Evolutionary conservation across 2,329 filamentous ascomycete genomes (phyloP), one percentile per base, ranked within the genome.

Genomic region (Alternaria rosae): DNA sequence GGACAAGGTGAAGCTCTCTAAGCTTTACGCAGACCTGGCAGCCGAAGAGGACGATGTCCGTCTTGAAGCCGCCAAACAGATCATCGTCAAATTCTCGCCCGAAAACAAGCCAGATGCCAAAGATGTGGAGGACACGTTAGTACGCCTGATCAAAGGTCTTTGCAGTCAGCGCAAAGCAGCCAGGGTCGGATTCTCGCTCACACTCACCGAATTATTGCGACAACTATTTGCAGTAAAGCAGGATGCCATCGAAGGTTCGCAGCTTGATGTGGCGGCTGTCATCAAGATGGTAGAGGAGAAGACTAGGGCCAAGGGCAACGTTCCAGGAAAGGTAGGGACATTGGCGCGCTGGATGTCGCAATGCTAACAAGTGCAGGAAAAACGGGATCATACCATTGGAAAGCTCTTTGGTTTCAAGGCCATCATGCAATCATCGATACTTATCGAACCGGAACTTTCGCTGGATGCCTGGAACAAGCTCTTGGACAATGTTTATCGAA

Each of bases 141-240:
- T 76, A 26, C 76, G 82, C 54, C 84, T 99, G 38, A 92, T 97
- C 77, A 89, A 92, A 57, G 95, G 95, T 42, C 88, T 98, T 17
- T 93, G 94, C 64, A 97, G 93, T 77, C 91, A 93, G 57, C 89
- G 93, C 59, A 97, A 97, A 81, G 92, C 92, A 12, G 93, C 94
- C 17, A 87, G 95, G 25, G 82, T 95, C 53, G 95, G 95, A 4
- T 97, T 97, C 78, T 97, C 93, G 56, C 85, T 97, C 57, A 94
- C 94, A 0, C 82, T 98, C 68, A 91, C 93, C 0, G 94, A 97
- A 79, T 82, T 96, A 9, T 77, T 97, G 45, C 85, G 87, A 5
- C 88, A 94, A 72, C 80, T 94, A 6, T 91, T 91, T 72, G 87
- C 87, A 41, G 76, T 53, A 62, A 74, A 57, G 66, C 75, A 64